Evolutionary conservation across 2,329 filamentous ascomycete genomes (phyloP).

Genomic region (Aureobasidium sp.): DNA sequence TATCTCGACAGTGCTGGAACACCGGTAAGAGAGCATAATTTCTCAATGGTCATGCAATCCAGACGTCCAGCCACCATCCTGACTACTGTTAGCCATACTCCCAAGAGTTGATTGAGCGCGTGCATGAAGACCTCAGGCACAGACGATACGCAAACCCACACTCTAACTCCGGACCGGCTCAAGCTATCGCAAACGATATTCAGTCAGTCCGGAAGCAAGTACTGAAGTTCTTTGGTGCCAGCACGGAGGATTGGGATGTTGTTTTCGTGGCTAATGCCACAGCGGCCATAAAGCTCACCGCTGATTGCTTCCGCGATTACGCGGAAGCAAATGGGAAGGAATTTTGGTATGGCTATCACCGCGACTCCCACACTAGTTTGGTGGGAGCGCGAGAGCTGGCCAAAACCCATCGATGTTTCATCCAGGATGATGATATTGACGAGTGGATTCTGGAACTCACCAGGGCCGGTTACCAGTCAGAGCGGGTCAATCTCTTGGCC

Average conservation of each 20-base stretch:
- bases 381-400: conserved; percentile 34
- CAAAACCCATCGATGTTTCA: conserved; percentile 34
- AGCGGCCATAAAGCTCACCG: conserved; percentile 56
- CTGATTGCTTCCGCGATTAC: conserved; percentile 50
- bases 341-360: conserved; percentile 56
- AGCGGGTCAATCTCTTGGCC: conserved; percentile 32
- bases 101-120: too few species aligned
- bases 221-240: conserved; percentile 52
- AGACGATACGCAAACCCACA: conserved; percentile 64
- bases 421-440: conserved; percentile 35
- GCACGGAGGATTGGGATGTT: conserved; percentile 53
- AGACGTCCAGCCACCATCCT: too few species aligned
- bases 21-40: too few species aligned
- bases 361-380: conserved; percentile 55
- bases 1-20: too few species aligned
- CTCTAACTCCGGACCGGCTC: conserved; percentile 55
- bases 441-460: conserved; percentile 39
- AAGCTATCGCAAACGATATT: conserved; percentile 50
- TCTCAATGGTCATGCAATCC: too few species aligned
- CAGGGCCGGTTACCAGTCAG: conserved; percentile 26
- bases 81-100: too few species aligned
- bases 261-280: conserved; percentile 58
- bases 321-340: conserved; percentile 38
- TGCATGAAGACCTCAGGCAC: conserved; percentile 47
- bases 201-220: conserved; percentile 49